Evolutionary conservation across 192 early-diverging fungal genomes (phyloP).

Genomic region (Rhizophlyctis rosea): DNA sequence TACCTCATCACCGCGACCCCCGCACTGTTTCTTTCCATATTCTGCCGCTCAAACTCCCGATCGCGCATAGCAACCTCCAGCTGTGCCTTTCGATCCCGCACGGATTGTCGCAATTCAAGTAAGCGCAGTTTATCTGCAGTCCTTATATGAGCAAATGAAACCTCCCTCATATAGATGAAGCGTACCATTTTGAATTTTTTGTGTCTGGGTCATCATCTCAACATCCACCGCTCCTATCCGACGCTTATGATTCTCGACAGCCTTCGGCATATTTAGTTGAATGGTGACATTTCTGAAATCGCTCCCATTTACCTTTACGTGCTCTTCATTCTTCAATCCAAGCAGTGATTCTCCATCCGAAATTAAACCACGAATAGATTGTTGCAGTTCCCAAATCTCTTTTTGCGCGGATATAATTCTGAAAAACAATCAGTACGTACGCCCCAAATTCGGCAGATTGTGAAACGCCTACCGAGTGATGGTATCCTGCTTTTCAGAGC

Average conservation of each 20-base stretch:
- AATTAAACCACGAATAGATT: slow-evolving; percentile 1
- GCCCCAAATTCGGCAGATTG: neutral
- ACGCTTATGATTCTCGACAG: neutral
- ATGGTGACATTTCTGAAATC: neutral
- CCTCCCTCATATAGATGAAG: neutral
- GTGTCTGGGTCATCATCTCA: slow-evolving; percentile 9
- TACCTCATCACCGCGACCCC: neutral
- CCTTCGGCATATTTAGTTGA: neutral
- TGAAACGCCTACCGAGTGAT: neutral
- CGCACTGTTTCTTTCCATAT: neutral
- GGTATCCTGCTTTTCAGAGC: neutral
- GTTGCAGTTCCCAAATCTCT: slow-evolving; percentile 8
- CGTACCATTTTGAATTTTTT: slow-evolving; percentile 10
- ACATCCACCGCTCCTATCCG: slow-evolving; percentile 3
- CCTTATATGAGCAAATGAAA: neutral
- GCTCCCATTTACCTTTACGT: neutral
- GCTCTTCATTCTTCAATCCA: neutral
- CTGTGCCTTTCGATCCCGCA: neutral
- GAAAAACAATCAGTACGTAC: neutral
- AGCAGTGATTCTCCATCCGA: slow-evolving; percentile 7
- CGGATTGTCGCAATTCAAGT: neutral
- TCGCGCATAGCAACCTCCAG: slow-evolving; percentile 5
- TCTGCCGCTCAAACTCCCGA: slow-evolving; percentile 1
- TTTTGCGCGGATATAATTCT: slow-evolving; percentile 6
- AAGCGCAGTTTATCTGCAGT: neutral